Evolutionary conservation across 441 rosid species (phyloP), one percentile per base, ranked within the genome.

Genomic region (Gossypium aridum): DNA sequence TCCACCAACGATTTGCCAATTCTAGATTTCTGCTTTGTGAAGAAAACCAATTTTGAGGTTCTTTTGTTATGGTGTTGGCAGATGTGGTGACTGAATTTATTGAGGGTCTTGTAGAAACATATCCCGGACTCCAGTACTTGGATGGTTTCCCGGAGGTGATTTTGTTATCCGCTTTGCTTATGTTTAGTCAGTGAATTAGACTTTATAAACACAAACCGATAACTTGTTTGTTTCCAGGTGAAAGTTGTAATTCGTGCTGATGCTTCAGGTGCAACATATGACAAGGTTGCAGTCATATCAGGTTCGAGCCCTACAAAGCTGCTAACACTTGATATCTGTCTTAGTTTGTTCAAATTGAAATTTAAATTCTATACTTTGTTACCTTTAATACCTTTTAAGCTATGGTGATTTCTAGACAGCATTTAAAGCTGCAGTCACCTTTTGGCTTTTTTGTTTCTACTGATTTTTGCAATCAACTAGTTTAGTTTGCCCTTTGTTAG

Each of bases 231-330:
- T 39, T 45, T 56, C 51, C 88, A 91, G 97, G 88, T 96, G 79
- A 95, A 91, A 87, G 99, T 96, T 74, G 99, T 96, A 2, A 71
- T 96, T 65, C 92, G 98, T 59, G 94, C 98, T 80, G 99, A 93
- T 86, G 92, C 88, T 80, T 81, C 92, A 10, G 80, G 87, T 80
- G 83, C 78, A 56, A 86, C 82, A 37, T 86, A 88, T 84, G 90
- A 85, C 76, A 90, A 89, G 82, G 99, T 96, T 67, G 97, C 99
- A 0, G 85, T 96, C 64, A 89, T 96, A 77, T 90, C 98, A 86
- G 99, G 99, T 95, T 75, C 26, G 82, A 70, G 14, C 59, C 28
- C 28, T 80, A n/a, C 19, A 51, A 64, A 59, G 51, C 28, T 26
- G 61, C 23, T 70, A 26, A 17, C 25, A 53, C 16, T 66, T 72